Conservation (phyloP, 179 eudicot genomes). For the Amaranthus tricolor region DNA sequence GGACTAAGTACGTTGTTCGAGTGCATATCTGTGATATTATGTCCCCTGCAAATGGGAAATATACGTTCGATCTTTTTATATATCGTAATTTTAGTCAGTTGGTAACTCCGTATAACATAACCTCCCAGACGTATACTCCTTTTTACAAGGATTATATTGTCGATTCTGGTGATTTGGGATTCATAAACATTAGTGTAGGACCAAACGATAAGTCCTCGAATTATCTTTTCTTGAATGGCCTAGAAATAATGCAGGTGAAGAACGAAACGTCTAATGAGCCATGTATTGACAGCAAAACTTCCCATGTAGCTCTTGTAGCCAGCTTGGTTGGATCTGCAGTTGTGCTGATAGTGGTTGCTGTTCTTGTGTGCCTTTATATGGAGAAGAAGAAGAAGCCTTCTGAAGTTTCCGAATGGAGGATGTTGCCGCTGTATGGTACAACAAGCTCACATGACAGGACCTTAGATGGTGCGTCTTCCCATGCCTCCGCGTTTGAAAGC, state of each 20-base stretch:
- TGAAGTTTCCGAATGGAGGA: conserved; percentile 33
- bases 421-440: conserved; percentile 21
- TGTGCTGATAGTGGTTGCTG: conserved; percentile 16
- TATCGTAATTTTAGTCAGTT: conserved; percentile 12
- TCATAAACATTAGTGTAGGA: conserved; percentile 40
- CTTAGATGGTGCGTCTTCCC: conserved; percentile 25
- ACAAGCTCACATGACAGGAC: conserved; percentile 31
- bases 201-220: background rate
- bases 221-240: conserved; percentile 46
- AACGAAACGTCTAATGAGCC: conserved; percentile 17
- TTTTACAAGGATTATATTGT: conserved; percentile 48
- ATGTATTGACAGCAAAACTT: background rate
- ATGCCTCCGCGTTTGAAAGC: conserved; percentile 26
- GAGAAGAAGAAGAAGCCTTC: conserved; percentile 21
- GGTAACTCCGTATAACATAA: background rate
- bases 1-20: conserved; percentile 30
- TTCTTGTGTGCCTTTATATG: conserved; percentile 12
- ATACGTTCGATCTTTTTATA: conserved; percentile 30
- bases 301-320: conserved; percentile 15
- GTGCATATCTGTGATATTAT: conserved; percentile 53
- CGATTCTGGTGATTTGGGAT: conserved; percentile 34
- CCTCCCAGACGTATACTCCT: conserved; percentile 23
- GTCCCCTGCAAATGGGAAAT: background rate
- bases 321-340: conserved; percentile 34
- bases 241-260: conserved; percentile 57